Evolutionary conservation across 495 filamentous ascomycete species (phyloP).

Genomic region (Penicillium goetzii): DNA sequence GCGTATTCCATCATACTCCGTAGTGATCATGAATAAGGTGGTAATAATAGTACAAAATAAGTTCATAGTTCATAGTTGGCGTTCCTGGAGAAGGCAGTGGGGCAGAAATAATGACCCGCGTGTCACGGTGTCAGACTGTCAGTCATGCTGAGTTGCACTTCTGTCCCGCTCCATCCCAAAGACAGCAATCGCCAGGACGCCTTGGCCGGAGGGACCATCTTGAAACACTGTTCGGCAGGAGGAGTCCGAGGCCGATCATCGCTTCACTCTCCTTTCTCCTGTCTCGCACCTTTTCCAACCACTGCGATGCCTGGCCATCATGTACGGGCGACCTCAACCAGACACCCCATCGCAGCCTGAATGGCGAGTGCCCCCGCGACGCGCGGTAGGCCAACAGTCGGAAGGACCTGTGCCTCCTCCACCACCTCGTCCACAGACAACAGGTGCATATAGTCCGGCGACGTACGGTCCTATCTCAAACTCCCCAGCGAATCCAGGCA

Average conservation of each 20-base stretch:
- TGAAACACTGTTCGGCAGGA: not conserved
- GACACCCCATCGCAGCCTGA: constrained; percentile 43
- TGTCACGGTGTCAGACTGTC: not conserved
- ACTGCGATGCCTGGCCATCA: constrained; percentile 20
- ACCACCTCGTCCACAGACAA: constrained; percentile 31
- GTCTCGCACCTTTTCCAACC: not conserved
- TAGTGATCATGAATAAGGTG: not conserved
- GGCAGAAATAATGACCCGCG: constrained; percentile 3
- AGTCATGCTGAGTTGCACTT: not conserved
- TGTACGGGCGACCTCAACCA: constrained; percentile 35
- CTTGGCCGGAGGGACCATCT: constrained; percentile 6
- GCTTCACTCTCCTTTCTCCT: not conserved
- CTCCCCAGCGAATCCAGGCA: constrained; percentile 22
- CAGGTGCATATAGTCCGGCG: constrained; percentile 42
- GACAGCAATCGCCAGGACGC: constrained; percentile 2
- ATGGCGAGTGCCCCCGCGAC: constrained; percentile 43
- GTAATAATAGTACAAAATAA: not conserved
- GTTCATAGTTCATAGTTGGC: not conserved
- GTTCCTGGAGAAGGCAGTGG: constrained; percentile 7
- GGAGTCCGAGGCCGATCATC: not conserved
- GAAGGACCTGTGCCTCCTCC: constrained; percentile 22
- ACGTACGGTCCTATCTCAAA: constrained; percentile 45
- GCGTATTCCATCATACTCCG: not conserved
- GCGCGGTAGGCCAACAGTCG: constrained; percentile 22
- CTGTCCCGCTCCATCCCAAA: constrained; percentile 9